A percentile compares a stretch with the other conserved stretches of the same genome.
Conservation (phyloP, 2,329 filamentous ascomycete genomes). For the Phialophora verrucosa region DNA sequence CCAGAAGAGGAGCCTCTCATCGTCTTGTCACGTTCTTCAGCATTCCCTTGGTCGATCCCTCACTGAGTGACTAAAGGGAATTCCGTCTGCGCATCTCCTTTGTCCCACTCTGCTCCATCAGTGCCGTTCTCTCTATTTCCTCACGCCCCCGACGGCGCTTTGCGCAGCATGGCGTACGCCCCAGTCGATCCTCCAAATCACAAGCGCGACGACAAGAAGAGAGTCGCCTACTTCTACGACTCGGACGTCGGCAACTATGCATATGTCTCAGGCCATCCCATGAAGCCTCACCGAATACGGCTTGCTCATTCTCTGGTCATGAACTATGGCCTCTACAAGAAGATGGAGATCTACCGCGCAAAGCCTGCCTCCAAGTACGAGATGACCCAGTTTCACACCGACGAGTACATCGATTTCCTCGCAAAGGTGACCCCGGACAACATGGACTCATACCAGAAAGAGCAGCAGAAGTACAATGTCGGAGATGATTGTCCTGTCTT, state of each 20-base stretch:
- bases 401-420: conserved; percentile 75
- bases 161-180: conserved; percentile 57
- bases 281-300: conserved; percentile 71
- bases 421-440: conserved; percentile 96
- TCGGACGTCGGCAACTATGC: conserved; percentile 98
- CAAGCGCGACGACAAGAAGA: conserved; percentile 63
- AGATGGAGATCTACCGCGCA: conserved; percentile 76
- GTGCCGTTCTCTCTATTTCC: not conserved
- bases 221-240: conserved; percentile 98
- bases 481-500: conserved; percentile 70
- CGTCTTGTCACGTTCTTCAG: not conserved
- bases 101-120: not conserved
- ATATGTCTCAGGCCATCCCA: conserved; percentile 77
- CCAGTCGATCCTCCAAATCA: conserved; percentile 60
- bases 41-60: not conserved
- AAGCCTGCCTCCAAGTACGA: conserved; percentile 76
- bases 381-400: conserved; percentile 75
- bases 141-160: conserved; percentile 2
- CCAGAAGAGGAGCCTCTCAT: not conserved
- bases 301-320: conserved; percentile 71
- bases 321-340: conserved; percentile 75
- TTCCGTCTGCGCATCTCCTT: not conserved
- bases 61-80: not conserved
- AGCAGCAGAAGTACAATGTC: conserved; percentile 81
- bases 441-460: conserved; percentile 90